These are phyloP conservation scores for Eucalyptus regnans DNA, from an alignment of 345 rosid genomes.

Conservation along the genomic window DNA sequence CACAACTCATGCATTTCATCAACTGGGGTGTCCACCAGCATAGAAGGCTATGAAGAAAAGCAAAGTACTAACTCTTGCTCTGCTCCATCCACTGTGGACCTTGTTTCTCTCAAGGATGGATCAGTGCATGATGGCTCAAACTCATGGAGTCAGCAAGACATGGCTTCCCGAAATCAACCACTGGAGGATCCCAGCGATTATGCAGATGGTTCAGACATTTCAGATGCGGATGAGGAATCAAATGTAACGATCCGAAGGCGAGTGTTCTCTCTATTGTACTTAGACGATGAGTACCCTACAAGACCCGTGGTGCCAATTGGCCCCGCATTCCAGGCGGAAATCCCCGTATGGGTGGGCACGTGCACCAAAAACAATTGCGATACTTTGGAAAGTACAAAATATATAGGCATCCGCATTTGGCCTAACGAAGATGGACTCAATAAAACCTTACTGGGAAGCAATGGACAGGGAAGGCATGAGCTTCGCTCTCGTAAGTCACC, in stretches of 20 bases:
- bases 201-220: neutral
- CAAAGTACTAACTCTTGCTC: neutral
- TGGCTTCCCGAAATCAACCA: neutral
- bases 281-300: neutral
- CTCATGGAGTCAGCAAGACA: neutral
- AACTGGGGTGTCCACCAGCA: neutral
- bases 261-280: neutral
- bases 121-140: neutral
- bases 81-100: neutral
- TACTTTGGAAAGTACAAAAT: slow-evolving; percentile 19
- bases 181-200: neutral
- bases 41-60: neutral
- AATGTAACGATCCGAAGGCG: neutral
- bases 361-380: slow-evolving; percentile 4
- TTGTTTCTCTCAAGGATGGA: neutral
- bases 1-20: neutral
- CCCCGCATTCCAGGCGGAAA: slow-evolving; percentile 30
- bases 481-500: slow-evolving; percentile 19
- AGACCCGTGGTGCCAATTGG: slow-evolving; percentile 26
- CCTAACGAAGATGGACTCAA: slow-evolving; percentile 9
- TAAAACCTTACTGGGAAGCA: neutral
- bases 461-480: slow-evolving; percentile 21
- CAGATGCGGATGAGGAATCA: neutral
- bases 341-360: slow-evolving; percentile 24
- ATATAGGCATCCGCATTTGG: slow-evolving; percentile 35